These are phyloP conservation scores for Neurospora crassa DNA, from an alignment of 2,329 filamentous ascomycete genomes.

Conservation along the genomic window DNA sequence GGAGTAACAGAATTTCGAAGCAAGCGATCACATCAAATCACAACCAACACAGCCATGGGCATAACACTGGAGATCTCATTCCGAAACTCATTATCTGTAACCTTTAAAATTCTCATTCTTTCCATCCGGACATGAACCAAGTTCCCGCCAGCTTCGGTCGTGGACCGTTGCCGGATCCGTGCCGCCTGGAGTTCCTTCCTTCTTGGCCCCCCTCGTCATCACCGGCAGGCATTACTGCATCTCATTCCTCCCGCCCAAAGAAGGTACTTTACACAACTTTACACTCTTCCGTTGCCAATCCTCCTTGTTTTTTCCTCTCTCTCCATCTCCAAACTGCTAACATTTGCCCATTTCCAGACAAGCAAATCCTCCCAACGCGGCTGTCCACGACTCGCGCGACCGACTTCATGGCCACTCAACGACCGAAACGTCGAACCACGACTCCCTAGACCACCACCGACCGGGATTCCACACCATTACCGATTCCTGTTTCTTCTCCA, in stretches of 20 bases:
- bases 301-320: not conserved
- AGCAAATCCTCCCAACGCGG: not conserved
- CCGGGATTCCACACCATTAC: not conserved
- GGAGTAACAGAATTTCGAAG: too few species aligned
- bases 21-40: not conserved
- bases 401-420: not conserved
- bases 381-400: not conserved
- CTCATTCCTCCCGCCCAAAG: too few species aligned
- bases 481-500: not conserved
- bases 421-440: not conserved
- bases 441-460: not conserved
- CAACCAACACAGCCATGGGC: not conserved
- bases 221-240: not conserved
- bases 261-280: not conserved
- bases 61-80: not conserved
- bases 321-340: too few species aligned
- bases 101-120: not conserved
- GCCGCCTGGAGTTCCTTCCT: too few species aligned
- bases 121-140: too few species aligned
- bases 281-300: not conserved
- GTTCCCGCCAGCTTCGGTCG: too few species aligned
- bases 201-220: not conserved
- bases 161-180: too few species aligned
- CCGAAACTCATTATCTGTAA: not conserved
- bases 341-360: not conserved